Conservation (phyloP, 2,329 filamentous ascomycete species). For the Macrophomina pseudophaseolina region DNA sequence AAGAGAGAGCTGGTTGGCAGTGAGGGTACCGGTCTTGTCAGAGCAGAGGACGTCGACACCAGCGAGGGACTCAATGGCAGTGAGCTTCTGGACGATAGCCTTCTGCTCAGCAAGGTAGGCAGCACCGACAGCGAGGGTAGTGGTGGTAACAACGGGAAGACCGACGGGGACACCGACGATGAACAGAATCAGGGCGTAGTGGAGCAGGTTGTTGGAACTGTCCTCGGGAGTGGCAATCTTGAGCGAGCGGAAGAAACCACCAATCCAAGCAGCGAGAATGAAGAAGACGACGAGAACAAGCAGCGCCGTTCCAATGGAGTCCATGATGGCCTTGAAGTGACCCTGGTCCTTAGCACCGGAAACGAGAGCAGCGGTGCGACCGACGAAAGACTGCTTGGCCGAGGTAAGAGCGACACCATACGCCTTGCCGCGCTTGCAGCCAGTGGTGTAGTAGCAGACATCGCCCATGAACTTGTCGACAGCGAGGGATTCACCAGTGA, state of each 20-base stretch:
- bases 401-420: conserved; percentile 71
- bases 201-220: conserved; percentile 67
- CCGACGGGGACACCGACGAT: conserved; percentile 81
- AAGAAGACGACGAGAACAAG: conserved; percentile 79
- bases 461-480: conserved; percentile 82
- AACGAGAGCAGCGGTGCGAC: conserved; percentile 74
- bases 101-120: conserved; percentile 79
- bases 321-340: conserved; percentile 85
- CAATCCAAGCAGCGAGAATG: conserved; percentile 76
- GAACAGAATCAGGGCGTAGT: conserved; percentile 72
- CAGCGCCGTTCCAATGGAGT: conserved; percentile 76
- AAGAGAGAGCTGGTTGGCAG: conserved; percentile 75
- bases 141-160: conserved; percentile 80
- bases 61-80: conserved; percentile 76
- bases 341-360: conserved; percentile 77
- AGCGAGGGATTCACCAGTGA: conserved; percentile 79
- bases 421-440: conserved; percentile 80
- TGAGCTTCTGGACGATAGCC: conserved; percentile 80
- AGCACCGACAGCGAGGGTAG: conserved; percentile 76
- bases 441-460: conserved; percentile 77
- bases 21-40: conserved; percentile 81
- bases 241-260: conserved; percentile 76
- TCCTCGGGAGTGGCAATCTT: conserved; percentile 64
- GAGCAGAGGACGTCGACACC: conserved; percentile 79
- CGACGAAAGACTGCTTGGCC: conserved; percentile 76